Conservation (phyloP, 139 green algal species). For the Pleodorina starrii region DNA sequence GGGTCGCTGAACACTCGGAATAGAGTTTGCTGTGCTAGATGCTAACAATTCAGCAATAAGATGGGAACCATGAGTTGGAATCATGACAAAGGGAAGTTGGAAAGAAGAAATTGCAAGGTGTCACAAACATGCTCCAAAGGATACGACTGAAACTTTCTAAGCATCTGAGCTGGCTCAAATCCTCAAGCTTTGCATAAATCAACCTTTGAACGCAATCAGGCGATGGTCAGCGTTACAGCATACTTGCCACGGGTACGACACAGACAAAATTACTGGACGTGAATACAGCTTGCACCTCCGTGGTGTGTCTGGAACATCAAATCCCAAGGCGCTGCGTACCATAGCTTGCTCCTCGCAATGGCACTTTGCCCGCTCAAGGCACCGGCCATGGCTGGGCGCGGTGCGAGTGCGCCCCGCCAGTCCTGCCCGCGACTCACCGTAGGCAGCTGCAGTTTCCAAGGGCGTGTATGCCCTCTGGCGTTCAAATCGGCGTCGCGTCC, state of each 20-base stretch:
- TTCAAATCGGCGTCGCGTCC: slow-evolving; percentile 4
- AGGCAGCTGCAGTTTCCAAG: neutral
- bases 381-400: neutral
- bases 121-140: too few species aligned
- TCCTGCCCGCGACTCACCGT: neutral
- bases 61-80: too few species aligned
- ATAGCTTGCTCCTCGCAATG: neutral
- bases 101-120: too few species aligned
- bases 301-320: neutral
- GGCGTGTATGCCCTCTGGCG: neutral
- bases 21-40: too few species aligned
- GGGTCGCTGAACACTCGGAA: too few species aligned
- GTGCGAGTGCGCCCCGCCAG: neutral
- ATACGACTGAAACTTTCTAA: too few species aligned
- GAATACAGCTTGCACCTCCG: neutral
- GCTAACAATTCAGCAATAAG: too few species aligned
- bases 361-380: neutral
- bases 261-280: slow-evolving; percentile 8
- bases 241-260: neutral
- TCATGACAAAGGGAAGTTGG: too few species aligned
- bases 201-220: neutral
- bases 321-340: neutral
- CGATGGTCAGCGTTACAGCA: too few species aligned
- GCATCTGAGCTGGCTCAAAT: too few species aligned
- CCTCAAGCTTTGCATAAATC: neutral